Conservation (phyloP, 495 filamentous ascomycete species). For the Oidiodendron maius region DNA sequence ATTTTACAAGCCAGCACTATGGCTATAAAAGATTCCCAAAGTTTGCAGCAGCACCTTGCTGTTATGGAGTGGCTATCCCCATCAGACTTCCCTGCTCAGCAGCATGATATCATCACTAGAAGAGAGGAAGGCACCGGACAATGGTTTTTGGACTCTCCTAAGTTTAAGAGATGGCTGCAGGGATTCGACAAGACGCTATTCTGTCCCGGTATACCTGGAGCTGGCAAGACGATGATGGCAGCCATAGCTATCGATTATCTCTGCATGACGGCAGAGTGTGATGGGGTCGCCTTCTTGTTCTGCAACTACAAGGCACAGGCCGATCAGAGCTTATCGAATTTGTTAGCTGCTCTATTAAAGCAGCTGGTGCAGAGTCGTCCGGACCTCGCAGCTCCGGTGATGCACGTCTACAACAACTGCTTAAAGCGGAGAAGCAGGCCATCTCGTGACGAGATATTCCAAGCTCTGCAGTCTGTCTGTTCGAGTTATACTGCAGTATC, state of each 20-base stretch:
- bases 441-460: slow-evolving; percentile 20
- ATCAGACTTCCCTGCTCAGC: slow-evolving; percentile 26
- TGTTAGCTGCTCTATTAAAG: slow-evolving; percentile 28
- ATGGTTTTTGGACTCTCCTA: slow-evolving; percentile 26
- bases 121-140: slow-evolving; percentile 16
- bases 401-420: slow-evolving; percentile 22
- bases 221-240: background rate
- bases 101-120: slow-evolving; percentile 26
- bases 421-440: slow-evolving; percentile 16
- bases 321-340: slow-evolving; percentile 5
- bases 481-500: slow-evolving; percentile 23
- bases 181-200: slow-evolving; percentile 26
- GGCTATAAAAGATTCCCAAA: too few species aligned
- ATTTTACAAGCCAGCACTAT: too few species aligned
- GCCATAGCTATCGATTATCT: background rate
- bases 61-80: slow-evolving; percentile 27
- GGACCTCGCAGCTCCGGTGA: slow-evolving; percentile 19
- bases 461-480: slow-evolving; percentile 18
- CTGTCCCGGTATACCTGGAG: slow-evolving; percentile 21
- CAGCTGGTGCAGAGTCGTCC: slow-evolving; percentile 23
- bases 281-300: slow-evolving; percentile 1
- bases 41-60: too few species aligned
- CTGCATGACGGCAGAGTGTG: background rate
- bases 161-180: background rate
- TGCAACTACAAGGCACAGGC: background rate